phyloP scores from a whole-genome alignment of 2,329 filamentous ascomycete genomes.

The Aphanocladium album region DNA sequence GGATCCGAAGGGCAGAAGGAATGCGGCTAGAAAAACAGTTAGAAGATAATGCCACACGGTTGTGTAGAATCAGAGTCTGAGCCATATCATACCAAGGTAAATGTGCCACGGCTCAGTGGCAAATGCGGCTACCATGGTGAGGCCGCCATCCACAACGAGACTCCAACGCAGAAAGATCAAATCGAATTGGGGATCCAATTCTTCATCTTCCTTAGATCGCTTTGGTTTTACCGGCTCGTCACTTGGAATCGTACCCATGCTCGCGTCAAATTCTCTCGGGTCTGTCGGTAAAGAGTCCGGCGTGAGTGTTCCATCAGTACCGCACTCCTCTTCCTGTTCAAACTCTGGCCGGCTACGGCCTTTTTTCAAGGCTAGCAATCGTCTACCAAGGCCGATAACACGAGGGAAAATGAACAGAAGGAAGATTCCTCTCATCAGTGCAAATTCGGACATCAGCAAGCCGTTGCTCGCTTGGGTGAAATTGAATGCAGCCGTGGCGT shows the following conservation, averaged over 20 bases:
- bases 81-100: conserved; percentile 45
- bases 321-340: conserved; percentile 1
- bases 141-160: conserved; percentile 56
- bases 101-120: conserved; percentile 62
- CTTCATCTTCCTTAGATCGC: conserved; percentile 25
- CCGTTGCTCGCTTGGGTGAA: conserved; percentile 54
- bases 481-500: conserved; percentile 49
- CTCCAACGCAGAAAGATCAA: conserved; percentile 63
- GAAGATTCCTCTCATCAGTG: conserved; percentile 50
- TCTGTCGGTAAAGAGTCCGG: conserved; percentile 27
- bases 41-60: not conserved
- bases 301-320: conserved; percentile 13
- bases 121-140: conserved; percentile 60
- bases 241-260: conserved; percentile 30
- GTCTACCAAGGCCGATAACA: conserved; percentile 44
- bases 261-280: conserved; percentile 37
- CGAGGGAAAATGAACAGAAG: conserved; percentile 49
- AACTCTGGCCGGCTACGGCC: not conserved
- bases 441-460: conserved; percentile 51
- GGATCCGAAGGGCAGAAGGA: conserved; percentile 62
- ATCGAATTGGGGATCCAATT: conserved; percentile 55
- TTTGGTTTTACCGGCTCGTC: conserved; percentile 37
- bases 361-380: conserved; percentile 13
- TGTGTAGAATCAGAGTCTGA: not conserved
- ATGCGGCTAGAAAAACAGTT: conserved; percentile 40